phyloP scores from a whole-genome alignment of 352 stramenopile genomes.

The Globisporangium paroecandrum region DNA sequence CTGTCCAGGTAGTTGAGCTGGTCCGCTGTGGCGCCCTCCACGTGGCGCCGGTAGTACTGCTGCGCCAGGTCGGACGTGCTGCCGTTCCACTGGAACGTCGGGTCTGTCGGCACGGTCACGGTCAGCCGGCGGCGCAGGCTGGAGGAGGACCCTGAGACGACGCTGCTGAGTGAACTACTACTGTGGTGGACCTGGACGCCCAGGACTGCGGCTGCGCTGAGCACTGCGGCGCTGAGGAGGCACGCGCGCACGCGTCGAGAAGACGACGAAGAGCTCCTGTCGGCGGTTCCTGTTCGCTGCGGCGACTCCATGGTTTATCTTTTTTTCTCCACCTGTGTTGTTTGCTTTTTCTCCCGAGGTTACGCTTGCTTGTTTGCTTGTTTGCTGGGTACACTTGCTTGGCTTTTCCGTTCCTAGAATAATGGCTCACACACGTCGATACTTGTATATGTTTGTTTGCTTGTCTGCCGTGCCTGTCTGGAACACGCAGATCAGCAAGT shows the following conservation, averaged over 20 bases:
- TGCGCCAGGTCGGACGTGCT: slow-evolving; percentile 26
- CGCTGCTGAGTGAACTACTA: background rate
- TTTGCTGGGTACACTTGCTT: too few species aligned
- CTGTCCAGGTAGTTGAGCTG: slow-evolving; percentile 15
- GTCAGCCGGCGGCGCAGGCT: slow-evolving; percentile 5
- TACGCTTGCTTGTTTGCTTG: background rate
- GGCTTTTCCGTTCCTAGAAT: too few species aligned
- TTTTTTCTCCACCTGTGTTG: background rate
- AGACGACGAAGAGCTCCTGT: background rate
- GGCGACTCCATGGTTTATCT: background rate
- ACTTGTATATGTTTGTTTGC: background rate
- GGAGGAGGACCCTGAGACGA: background rate
- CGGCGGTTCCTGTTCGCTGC: background rate
- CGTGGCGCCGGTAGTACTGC: slow-evolving; percentile 13
- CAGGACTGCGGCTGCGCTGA: slow-evolving; percentile 1
- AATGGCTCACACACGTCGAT: too few species aligned
- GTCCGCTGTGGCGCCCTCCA: slow-evolving; percentile 22
- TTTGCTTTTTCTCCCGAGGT: too few species aligned
- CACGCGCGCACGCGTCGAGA: background rate
- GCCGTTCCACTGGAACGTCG: slow-evolving; percentile 24
- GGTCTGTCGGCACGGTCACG: slow-evolving; percentile 15
- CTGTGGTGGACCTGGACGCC: background rate
- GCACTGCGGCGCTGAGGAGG: background rate
- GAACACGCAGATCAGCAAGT: too few species aligned
- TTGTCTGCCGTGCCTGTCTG: background rate